Evolutionary conservation across 2,329 filamentous ascomycete species (phyloP).

Genomic region (Fusarium sp.): DNA sequence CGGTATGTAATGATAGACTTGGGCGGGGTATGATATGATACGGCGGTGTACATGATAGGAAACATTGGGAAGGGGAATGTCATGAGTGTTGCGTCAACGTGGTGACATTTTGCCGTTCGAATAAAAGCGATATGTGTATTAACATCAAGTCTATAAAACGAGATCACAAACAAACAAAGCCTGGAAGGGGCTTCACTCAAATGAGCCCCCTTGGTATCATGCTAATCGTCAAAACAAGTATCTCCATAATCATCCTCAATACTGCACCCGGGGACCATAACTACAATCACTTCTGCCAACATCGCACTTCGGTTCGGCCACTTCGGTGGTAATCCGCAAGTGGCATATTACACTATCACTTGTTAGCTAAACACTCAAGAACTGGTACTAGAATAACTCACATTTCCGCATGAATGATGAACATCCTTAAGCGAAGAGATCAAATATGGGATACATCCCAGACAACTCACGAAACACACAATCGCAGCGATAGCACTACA

Average conservation of each 20-base stretch:
- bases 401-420: conserved; percentile 43
- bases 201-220: conserved; percentile 23
- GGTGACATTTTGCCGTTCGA: not conserved
- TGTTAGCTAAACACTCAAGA: not conserved
- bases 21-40: not conserved
- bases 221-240: conserved; percentile 3
- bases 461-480: conserved; percentile 37
- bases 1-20: conserved; percentile 29
- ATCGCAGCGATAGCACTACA: conserved; percentile 40
- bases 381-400: conserved; percentile 6
- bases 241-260: not conserved
- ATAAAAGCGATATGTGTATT: not conserved
- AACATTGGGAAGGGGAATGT: conserved; percentile 2
- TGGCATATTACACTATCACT: conserved; percentile 32
- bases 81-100: not conserved
- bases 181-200: not conserved
- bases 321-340: conserved; percentile 45
- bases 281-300: conserved; percentile 14
- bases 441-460: conserved; percentile 44
- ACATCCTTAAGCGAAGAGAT: conserved; percentile 43
- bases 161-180: not conserved
- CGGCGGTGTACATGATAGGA: conserved; percentile 1
- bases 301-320: conserved; percentile 40
- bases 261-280: not conserved
- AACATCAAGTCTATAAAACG: not conserved